A percentile compares a stretch with the other conserved stretches of the same genome.
Conservation (phyloP, 225 moss, liverwort and hornwort species). For the Anthoceros angustus region DNA sequence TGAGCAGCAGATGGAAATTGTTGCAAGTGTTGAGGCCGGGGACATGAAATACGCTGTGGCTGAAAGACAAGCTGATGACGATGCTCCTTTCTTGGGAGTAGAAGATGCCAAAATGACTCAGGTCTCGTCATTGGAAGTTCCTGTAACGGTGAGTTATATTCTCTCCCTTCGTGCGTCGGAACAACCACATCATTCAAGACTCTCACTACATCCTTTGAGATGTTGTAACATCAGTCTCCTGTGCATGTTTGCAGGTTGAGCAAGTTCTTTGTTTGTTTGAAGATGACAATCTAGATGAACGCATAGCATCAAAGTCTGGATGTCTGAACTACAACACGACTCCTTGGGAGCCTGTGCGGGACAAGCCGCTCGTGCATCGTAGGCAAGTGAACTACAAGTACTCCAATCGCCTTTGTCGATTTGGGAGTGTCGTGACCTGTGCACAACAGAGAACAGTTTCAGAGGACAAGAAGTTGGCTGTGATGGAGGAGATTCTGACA, state of each 20-base stretch:
- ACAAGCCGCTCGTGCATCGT: constrained; percentile 25
- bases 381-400: constrained; percentile 39
- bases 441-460: constrained; percentile 47
- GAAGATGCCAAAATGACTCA: constrained; percentile 62
- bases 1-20: constrained; percentile 67
- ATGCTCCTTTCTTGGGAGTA: constrained; percentile 28
- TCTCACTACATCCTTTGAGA: background rate
- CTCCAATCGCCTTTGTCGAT: constrained; percentile 42
- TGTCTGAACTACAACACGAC: constrained; percentile 34
- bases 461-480: constrained; percentile 22
- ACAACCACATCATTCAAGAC: constrained; percentile 20
- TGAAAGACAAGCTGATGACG: constrained; percentile 48
- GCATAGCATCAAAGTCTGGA: constrained; percentile 46
- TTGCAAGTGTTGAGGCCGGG: constrained; percentile 66
- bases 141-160: constrained; percentile 24
- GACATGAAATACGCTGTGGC: constrained; percentile 58
- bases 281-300: constrained; percentile 34
- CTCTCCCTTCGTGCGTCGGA: constrained; percentile 23
- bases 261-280: constrained; percentile 20
- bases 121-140: constrained; percentile 12
- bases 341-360: constrained; percentile 59
- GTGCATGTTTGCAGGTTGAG: constrained; percentile 24
- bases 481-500: constrained; percentile 43
- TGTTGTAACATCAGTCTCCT: background rate
- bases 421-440: constrained; percentile 49